These are phyloP conservation scores for Leccinum longicurvipes DNA, from an alignment of 768 basidiomycete genomes.

Conservation along the genomic window DNA sequence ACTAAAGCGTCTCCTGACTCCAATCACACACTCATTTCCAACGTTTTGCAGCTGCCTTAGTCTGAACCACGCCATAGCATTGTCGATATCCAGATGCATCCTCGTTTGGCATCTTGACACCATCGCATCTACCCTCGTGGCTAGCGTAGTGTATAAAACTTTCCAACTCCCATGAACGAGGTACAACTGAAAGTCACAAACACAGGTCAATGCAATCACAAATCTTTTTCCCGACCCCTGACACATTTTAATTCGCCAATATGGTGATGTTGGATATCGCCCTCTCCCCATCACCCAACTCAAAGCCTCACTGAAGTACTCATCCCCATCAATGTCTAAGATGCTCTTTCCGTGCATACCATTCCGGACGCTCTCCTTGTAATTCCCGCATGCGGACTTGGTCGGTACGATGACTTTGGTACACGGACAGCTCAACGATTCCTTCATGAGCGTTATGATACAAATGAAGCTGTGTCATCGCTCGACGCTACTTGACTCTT, in stretches of 20 bases:
- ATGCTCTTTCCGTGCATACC: neutral
- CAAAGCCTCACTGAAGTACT: slow-evolving; percentile 10
- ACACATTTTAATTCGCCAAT: slow-evolving; percentile 17
- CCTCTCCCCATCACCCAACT: slow-evolving; percentile 18
- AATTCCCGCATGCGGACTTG: no score
- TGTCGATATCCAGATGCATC: slow-evolving; percentile 24
- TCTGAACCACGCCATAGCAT: slow-evolving; percentile 14
- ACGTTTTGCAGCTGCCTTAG: slow-evolving; percentile 12
- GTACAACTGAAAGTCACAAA: slow-evolving; percentile 3
- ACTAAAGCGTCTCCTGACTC: neutral
- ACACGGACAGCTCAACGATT: neutral
- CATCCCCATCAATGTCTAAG: slow-evolving; percentile 15
- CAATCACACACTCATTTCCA: neutral
- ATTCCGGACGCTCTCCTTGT: neutral
- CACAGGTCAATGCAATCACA: slow-evolving; percentile 8
- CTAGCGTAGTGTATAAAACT: slow-evolving; percentile 23
- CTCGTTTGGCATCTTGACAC: slow-evolving; percentile 18
- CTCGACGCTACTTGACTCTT: neutral
- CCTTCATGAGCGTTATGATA: neutral
- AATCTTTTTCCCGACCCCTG: slow-evolving; percentile 17
- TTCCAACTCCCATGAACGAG: neutral
- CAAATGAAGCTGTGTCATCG: neutral
- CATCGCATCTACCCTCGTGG: slow-evolving; percentile 17
- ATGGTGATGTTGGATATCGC: slow-evolving; percentile 22
- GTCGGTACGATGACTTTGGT: neutral